A percentile compares a stretch with the other conserved stretches of the same genome.
Evolutionary conservation across 2,329 filamentous ascomycete species (phyloP).

Genomic region (Clarireedia paspali): DNA sequence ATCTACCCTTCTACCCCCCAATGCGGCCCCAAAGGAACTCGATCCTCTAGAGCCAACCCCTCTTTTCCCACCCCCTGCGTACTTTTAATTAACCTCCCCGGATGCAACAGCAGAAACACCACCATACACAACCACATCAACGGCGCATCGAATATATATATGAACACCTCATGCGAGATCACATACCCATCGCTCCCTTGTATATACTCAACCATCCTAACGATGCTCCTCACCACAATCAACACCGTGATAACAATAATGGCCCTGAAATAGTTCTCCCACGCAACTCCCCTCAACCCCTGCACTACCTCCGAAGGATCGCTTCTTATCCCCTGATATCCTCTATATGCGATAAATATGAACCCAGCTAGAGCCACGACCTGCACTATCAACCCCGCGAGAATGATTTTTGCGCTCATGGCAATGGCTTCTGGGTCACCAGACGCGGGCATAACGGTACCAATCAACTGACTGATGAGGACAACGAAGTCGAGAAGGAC

Average conservation of each 20-base stretch:
- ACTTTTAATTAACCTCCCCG: not conserved
- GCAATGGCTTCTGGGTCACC: not conserved
- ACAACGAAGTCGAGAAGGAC: slow-evolving; percentile 41
- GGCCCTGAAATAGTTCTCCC: not conserved
- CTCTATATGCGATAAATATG: not conserved
- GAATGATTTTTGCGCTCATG: not conserved
- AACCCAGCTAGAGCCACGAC: not conserved
- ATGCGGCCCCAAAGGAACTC: too few relatives aligned
- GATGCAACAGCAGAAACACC: not conserved
- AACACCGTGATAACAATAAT: not conserved
- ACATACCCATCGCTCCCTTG: not conserved
- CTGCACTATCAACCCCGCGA: not conserved
- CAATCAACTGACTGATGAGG: slow-evolving; percentile 38
- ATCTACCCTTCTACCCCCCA: too few relatives aligned
- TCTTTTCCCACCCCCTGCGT: too few relatives aligned
- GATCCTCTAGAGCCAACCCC: too few relatives aligned
- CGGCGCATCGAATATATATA: not conserved
- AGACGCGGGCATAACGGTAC: slow-evolving; percentile 16
- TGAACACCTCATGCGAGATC: not conserved
- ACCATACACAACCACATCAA: not conserved
- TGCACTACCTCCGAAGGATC: too few relatives aligned
- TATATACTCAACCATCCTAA: not conserved
- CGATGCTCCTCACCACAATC: not conserved
- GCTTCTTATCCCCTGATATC: too few relatives aligned
- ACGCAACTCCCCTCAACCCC: not conserved